phyloP scores from a whole-genome alignment of 2,329 filamentous ascomycete genomes.

The Pyrenochaeta sp. region DNA sequence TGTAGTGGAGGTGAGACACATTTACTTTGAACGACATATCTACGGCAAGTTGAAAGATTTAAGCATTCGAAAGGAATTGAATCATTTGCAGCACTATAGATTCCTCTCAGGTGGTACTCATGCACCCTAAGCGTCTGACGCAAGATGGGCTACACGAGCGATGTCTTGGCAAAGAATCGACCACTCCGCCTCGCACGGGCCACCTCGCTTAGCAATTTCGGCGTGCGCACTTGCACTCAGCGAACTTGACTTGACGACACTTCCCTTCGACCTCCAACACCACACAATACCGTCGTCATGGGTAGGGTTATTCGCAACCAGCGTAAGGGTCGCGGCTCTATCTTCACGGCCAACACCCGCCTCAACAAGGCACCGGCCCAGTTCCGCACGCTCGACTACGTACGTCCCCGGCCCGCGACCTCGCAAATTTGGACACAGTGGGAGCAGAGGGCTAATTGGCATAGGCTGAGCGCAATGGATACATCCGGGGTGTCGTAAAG shows the following conservation, averaged over 20 bases:
- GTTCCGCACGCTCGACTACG: conserved; percentile 96
- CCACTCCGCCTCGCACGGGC: neutral
- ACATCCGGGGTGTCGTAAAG: conserved; percentile 96
- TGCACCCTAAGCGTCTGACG: no score
- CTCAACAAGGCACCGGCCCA: conserved; percentile 95
- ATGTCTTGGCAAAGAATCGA: neutral
- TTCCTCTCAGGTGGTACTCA: no score
- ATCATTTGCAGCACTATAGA: no score
- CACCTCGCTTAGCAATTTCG: neutral
- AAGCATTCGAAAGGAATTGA: no score
- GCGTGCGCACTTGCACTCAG: neutral
- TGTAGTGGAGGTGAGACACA: no score
- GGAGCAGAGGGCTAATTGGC: conserved; percentile 48
- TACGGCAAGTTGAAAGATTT: no score
- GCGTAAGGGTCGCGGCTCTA: conserved; percentile 75
- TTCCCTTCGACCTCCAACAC: conserved; percentile 22
- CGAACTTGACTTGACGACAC: neutral
- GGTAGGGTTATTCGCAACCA: conserved; percentile 81
- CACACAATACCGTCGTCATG: conserved; percentile 53
- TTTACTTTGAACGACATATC: no score
- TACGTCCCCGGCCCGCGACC: conserved; percentile 41
- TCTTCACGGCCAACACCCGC: conserved; percentile 72
- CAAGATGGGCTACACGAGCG: neutral
- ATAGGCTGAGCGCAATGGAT: conserved; percentile 88
- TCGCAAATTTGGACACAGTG: conserved; percentile 23